Conservation (phyloP, 805 yeast genomes). For the Teunomyces barrocoloradensis region DNA sequence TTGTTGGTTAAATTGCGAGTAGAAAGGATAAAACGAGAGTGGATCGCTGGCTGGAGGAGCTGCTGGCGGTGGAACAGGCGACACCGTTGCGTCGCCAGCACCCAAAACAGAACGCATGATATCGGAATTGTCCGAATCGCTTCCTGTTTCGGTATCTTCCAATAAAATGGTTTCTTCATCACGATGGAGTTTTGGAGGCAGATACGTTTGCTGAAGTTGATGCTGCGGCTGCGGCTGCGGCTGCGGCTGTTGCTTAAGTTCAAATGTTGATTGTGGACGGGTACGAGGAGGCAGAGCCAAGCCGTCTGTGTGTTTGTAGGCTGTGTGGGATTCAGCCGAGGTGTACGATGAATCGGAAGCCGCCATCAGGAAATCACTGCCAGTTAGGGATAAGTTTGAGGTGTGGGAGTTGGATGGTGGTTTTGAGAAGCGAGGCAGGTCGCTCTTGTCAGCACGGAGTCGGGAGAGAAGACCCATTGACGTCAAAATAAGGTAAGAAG, state of each 20-base stretch:
- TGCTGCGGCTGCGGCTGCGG: too few relatives aligned
- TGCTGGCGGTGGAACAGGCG: background rate
- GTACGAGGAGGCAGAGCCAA: background rate
- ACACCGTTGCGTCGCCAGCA: background rate
- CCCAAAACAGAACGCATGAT: background rate
- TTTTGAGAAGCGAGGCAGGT: conserved; percentile 2
- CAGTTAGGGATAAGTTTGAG: conserved; percentile 17
- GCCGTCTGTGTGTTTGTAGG: background rate
- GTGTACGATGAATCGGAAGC: conserved; percentile 31
- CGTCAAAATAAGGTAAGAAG: background rate
- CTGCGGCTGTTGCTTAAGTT: background rate
- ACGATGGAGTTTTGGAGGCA: background rate
- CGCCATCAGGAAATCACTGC: conserved; percentile 35
- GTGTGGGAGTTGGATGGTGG: conserved; percentile 13
- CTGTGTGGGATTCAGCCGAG: conserved; percentile 20
- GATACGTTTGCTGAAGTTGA: background rate
- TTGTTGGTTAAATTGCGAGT: conserved; percentile 6
- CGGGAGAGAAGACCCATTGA: conserved; percentile 24
- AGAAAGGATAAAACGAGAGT: conserved; percentile 1
- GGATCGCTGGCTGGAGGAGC: background rate
- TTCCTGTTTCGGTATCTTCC: background rate
- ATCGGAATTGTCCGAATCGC: background rate
- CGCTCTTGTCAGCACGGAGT: conserved; percentile 12
- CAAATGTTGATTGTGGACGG: background rate
- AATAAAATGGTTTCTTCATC: background rate